Evolutionary conservation across 2,329 filamentous ascomycete species (phyloP), one percentile per base, ranked within the genome.

Genomic region (Orbilia brochopaga): DNA sequence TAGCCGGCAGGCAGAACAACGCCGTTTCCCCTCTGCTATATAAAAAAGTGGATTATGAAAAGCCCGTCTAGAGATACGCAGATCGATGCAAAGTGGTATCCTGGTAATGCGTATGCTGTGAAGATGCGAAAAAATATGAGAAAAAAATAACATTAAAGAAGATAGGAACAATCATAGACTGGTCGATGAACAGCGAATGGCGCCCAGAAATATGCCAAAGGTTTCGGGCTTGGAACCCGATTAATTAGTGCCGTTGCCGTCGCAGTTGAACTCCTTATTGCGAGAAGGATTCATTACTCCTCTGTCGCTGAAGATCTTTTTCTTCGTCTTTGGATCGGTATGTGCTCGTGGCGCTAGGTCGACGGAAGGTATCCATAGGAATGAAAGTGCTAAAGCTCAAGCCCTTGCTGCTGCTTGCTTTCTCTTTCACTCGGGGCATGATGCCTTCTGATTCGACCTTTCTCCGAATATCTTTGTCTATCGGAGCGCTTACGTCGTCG

Each of bases 311-410:
- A 8, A 72, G n/a, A 13, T 61, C 67, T 15, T 72, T 64, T 24
- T 65, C 67, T n/a, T 72, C 67, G 17, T 72, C 67, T 37, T 50
- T 59, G 2, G 67, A 72, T 37, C 37, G 55, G 30, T 72, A 56
- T 8, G 67, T 60, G 27, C 67, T 65, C 1, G 67, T 65, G 6
- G 67, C 67, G 48, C 67, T 72, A 11, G 67, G 67, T 44, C 67
- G 17, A 4, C 67, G 48, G 37, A 72, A 72, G 24, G 67, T 72
- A 53, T 72, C 67, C 23, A 72, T 10, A 15, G 67, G 67, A n/a
- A 72, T 72, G 32, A 72, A 65, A 11, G 44, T 72, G 30, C 67
- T 72, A 27, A 72, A 55, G 42, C 67, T 72, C 46, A 72, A 53
- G 5, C 67, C 55, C 27, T 65, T 72, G 17, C 55, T 23, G 23